Evolutionary conservation across 2,329 filamentous ascomycete species (phyloP), one percentile per base, ranked within the genome.

Genomic region (Dendryphion nanum): DNA sequence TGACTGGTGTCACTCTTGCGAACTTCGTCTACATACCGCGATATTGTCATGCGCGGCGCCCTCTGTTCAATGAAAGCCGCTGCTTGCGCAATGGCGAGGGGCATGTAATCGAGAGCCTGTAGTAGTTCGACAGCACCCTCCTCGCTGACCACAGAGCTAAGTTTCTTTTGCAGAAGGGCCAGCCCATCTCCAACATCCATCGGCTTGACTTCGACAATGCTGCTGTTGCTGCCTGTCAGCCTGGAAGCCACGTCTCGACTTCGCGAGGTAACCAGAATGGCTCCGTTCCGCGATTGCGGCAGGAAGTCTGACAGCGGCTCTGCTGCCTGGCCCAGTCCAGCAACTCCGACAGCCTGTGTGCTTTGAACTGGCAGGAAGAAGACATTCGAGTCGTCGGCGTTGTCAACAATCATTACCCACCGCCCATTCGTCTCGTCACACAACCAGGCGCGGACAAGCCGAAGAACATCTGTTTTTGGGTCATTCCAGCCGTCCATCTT

Each of bases 1-100:
- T 45, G 47, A 13, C 57, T 51, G 28, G 43, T 15, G 16, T 67
- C 55, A 44, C 55, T 63, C 23, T 59, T 43, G 8, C 44, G 50
- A 41, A 75, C 66, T 2, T 63, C 41, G 4, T 55, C 36, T 3
- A 75, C 42, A 37, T 76, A 76, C 17, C 23, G 21, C 12, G 12
- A 2, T 2, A 48, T 30, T 14, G 45, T 35, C 6, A 37, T 23
- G 13, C 30, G 30, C n/a, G 44, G 45, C 16, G 30, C 18, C 18
- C 19, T 31, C 18, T 37, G 33, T 10, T 35, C 35, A 29, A 66
- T 64, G 35, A 55, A 65, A 7, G 53, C 49, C 7, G 55, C 52
- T 18, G 62, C 61, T 34, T 64, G 59, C 2, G 50, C 26, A n/a
- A 66, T 55, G 1, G 62, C 61, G 16, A 65, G 56, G 4, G 62